Percentiles rank a stretch among this genome's conserved stretches.
Evolutionary conservation across 1,284 basidiomycete genomes (phyloP).

Genomic region (Marasmius oreades): DNA sequence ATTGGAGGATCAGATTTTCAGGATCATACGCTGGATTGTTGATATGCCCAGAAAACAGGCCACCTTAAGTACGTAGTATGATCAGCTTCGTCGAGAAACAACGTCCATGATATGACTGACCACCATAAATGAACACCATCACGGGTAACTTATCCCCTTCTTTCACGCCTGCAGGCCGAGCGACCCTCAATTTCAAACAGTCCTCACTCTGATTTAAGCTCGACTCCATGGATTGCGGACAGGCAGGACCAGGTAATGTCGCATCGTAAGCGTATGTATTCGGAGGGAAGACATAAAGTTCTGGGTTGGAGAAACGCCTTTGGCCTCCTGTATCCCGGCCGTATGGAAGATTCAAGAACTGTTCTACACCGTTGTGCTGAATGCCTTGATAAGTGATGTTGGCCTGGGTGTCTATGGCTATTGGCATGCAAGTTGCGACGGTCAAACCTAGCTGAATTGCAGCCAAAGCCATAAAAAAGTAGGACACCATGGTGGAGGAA

Average conservation of each 20-base stretch:
- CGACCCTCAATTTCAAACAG: conserved; percentile 4
- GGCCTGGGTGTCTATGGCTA: background rate
- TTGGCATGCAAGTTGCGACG: background rate
- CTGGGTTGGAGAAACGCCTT: conserved; percentile 1
- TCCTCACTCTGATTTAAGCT: conserved; percentile 3
- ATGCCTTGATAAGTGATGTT: background rate
- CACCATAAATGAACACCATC: conserved; percentile 6
- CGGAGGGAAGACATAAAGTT: background rate
- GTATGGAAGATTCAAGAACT: conserved; percentile 4
- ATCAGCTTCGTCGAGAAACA: background rate
- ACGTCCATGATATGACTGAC: background rate
- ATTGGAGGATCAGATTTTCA: conserved; percentile 1
- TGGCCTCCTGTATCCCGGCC: background rate
- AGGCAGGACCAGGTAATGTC: background rate
- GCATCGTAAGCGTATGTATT: background rate
- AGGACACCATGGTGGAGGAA: no score
- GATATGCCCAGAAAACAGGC: conserved; percentile 3
- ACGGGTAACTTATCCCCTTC: conserved; percentile 2
- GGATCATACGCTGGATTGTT: background rate
- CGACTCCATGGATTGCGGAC: background rate
- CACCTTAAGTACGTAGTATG: background rate
- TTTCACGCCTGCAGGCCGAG: background rate
- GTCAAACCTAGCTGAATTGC: no score
- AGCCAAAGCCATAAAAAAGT: no score
- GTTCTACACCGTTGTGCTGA: background rate